Evolutionary conservation across 441 rosid genomes (phyloP), one percentile per base, ranked within the genome.

Genomic region (Francoa sonchifolia): DNA sequence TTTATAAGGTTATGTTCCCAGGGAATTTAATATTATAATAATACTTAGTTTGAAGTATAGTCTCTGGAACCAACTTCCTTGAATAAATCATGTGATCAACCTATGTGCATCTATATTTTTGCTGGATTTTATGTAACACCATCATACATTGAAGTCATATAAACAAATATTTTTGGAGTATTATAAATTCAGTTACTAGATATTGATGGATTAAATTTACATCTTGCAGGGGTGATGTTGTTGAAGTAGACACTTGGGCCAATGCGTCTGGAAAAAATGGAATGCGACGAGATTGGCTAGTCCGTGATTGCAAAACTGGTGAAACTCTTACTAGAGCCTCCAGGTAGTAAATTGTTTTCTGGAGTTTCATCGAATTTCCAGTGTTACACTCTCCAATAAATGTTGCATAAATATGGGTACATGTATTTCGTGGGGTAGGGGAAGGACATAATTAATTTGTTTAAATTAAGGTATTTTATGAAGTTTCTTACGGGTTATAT

Each of bases 231-330:
- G 96, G 95, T 55, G 99, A 92, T 71, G 76, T 72, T 40, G 92
- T 92, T 18, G 63, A 81, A 49, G 86, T 83, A 6, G 90, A 92
- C 52, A 86, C 99, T 2, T 86, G 96, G 95, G 95, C 71, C 35
- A 67, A 82, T 77, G 71, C 65, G 28, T 92, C 96, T 12, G 96
- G 99, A 33, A 92, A 83, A 57, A 87, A 86, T 46, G 95, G 99
- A 23, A 82, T 86, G 96, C 90, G 96, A 2, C 93, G 99, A 42
- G 99, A 81, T 73, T 92, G 94, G 96, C 69, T 73, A 33, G 63
- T 92, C 18, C 74, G 76, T 10, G 85, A 92, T 54, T n/a, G 65
- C 40, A 67, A 61, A 57, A 80, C 90, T 8, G 96, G 99, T 43
- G 80, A 92, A 63, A 68, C 53, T 35, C 66, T 92, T 53, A 83